Percentiles rank a stretch among this genome's conserved stretches.
phyloP scores from a whole-genome alignment of 2,329 filamentous ascomycete species.

The Aspergillus neotritici region DNA sequence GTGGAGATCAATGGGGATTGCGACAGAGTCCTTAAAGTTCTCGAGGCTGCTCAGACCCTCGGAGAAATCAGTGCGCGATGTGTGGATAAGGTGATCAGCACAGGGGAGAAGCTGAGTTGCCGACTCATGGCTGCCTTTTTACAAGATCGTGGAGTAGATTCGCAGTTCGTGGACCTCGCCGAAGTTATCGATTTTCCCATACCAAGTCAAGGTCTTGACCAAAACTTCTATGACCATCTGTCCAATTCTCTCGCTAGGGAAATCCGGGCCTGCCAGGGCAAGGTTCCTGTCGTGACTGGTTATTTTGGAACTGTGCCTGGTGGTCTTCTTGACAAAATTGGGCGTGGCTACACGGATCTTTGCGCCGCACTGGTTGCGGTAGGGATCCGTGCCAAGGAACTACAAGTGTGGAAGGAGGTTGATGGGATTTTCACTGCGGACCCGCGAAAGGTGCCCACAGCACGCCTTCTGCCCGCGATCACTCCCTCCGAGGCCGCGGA shows the following conservation, averaged over 20 bases:
- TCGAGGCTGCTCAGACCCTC: constrained; percentile 56
- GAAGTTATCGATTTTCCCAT: constrained; percentile 66
- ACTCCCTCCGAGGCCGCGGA: constrained; percentile 94
- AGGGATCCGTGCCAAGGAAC: constrained; percentile 75
- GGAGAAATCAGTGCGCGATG: constrained; percentile 69
- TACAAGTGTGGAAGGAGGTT: constrained; percentile 99
- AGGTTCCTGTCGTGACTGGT: constrained; percentile 76
- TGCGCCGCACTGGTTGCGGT: constrained; percentile 90
- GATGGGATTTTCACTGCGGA: constrained; percentile 90
- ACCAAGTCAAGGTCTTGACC: constrained; percentile 53
- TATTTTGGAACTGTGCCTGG: constrained; percentile 94
- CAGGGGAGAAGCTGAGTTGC: constrained; percentile 94
- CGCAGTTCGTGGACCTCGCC: constrained; percentile 84
- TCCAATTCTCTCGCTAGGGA: constrained; percentile 57
- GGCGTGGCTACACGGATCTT: constrained; percentile 92
- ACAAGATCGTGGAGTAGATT: constrained; percentile 71
- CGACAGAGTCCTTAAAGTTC: constrained; percentile 68
- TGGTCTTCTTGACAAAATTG: constrained; percentile 83
- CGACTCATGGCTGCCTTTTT: constrained; percentile 81
- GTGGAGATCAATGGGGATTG: constrained; percentile 72
- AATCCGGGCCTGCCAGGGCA: constrained; percentile 58
- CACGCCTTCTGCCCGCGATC: constrained; percentile 79
- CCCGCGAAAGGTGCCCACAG: constrained; percentile 83
- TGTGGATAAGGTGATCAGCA: constrained; percentile 85
- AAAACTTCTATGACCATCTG: constrained; percentile 64